These are phyloP conservation scores for Talaromyces sp. DNA, from an alignment of 2,329 filamentous ascomycete genomes.

Conservation along the genomic window DNA sequence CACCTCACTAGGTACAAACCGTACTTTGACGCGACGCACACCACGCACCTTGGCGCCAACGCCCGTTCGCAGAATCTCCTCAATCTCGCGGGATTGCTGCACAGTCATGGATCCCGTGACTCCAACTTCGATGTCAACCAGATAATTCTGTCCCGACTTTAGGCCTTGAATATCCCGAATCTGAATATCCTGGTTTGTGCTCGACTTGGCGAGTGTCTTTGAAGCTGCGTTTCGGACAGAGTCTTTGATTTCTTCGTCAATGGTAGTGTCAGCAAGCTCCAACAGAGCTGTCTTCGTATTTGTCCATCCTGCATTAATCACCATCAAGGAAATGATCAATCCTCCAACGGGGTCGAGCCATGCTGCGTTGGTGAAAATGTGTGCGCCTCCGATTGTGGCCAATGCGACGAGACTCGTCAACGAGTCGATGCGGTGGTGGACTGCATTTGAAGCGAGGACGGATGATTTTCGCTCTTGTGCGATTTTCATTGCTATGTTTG, in stretches of 20 bases:
- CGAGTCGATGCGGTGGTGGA: conserved; percentile 95
- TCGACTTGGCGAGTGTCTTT: conserved; percentile 55
- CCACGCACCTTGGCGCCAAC: conserved; percentile 77
- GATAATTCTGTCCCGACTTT: conserved; percentile 94
- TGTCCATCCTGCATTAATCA: conserved; percentile 81
- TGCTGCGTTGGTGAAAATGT: conserved; percentile 76
- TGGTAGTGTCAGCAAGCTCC: conserved; percentile 85
- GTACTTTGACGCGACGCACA: conserved; percentile 75
- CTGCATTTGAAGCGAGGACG: conserved; percentile 89
- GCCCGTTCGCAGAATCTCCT: conserved; percentile 67
- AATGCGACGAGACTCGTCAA: conserved; percentile 92
- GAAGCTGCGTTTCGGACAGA: conserved; percentile 65
- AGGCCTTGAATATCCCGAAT: conserved; percentile 79
- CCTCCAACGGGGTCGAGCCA: conserved; percentile 96
- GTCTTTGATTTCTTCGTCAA: conserved; percentile 77
- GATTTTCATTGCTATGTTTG: conserved; percentile 77
- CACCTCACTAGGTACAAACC: conserved; percentile 71
- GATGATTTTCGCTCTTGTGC: conserved; percentile 91
- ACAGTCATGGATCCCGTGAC: conserved; percentile 76
- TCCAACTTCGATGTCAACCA: conserved; percentile 83
- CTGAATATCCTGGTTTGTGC: conserved; percentile 59
- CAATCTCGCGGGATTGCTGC: conserved; percentile 63
- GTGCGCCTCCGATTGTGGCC: conserved; percentile 81
- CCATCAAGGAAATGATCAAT: conserved; percentile 86
- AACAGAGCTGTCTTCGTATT: conserved; percentile 80